Evolutionary conservation across 1,284 basidiomycete genomes (phyloP).

Genomic region (Leccinum subspadiceum): DNA sequence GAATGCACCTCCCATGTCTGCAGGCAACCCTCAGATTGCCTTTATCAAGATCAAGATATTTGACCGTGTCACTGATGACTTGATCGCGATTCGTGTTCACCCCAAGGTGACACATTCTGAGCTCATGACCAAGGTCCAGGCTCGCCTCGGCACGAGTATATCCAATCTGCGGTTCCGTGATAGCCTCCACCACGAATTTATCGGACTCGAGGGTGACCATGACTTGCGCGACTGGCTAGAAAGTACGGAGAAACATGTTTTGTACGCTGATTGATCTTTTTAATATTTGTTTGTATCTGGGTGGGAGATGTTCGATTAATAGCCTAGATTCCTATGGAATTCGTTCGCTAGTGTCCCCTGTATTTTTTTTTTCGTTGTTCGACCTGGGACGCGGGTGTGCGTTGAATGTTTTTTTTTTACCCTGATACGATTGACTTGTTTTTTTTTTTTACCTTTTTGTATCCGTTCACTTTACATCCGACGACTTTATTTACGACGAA

Average conservation of each 20-base stretch:
- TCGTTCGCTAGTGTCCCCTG: conserved; percentile 12
- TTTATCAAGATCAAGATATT: conserved; percentile 99
- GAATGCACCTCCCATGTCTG: conserved; percentile 71
- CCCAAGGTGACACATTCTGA: conserved; percentile 85
- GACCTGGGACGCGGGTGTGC: not conserved
- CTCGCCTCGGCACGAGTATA: conserved; percentile 80
- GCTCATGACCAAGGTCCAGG: conserved; percentile 88
- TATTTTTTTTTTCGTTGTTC: conserved; percentile 12
- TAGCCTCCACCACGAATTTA: conserved; percentile 61
- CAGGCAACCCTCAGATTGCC: conserved; percentile 72
- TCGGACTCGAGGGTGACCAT: conserved; percentile 67
- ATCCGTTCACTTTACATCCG: not conserved
- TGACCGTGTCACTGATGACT: conserved; percentile 85
- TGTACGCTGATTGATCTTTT: conserved; percentile 70
- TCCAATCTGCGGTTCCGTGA: conserved; percentile 71
- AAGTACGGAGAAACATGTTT: conserved; percentile 81
- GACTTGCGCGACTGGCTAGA: conserved; percentile 82
- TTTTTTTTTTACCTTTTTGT: conserved; percentile 4
- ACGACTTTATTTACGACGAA: not conserved
- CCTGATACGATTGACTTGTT: conserved; percentile 14
- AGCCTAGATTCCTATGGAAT: conserved; percentile 26
- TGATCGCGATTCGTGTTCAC: conserved; percentile 97
- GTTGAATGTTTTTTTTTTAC: conserved; percentile 6
- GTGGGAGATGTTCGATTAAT: conserved; percentile 19
- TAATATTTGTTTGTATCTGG: conserved; percentile 8